phyloP scores from a whole-genome alignment of 257 asterid genomes.

The Capsicum baccatum region DNA sequence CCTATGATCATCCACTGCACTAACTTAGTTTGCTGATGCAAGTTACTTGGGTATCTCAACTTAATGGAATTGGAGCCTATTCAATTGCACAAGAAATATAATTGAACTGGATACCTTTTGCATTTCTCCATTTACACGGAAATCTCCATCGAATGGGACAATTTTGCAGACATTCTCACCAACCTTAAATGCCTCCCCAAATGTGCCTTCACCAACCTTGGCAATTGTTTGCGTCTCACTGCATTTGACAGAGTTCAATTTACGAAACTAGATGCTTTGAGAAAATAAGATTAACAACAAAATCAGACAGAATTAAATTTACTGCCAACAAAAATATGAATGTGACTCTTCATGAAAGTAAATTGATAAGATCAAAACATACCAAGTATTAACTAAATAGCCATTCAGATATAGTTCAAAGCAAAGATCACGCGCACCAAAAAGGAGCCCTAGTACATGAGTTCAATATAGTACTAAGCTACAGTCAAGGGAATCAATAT shows the following conservation, averaged over 20 bases:
- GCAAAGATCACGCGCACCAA: slow-evolving; percentile 1
- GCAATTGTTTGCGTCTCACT: slow-evolving; percentile 62
- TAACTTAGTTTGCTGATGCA: not conserved
- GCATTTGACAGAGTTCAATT: slow-evolving; percentile 37
- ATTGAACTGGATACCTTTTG: slow-evolving; percentile 66
- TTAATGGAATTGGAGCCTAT: not conserved
- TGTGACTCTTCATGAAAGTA: slow-evolving; percentile 1
- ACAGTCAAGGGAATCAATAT: slow-evolving; percentile 5
- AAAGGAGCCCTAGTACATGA: not conserved
- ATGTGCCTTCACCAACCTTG: slow-evolving; percentile 97
- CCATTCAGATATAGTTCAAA: not conserved
- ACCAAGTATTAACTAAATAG: not conserved
- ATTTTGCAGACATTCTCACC: slow-evolving; percentile 86
- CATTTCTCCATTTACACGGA: slow-evolving; percentile 80
- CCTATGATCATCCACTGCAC: not conserved
- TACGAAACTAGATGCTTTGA: slow-evolving; percentile 18
- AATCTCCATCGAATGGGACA: slow-evolving; percentile 90
- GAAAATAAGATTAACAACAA: slow-evolving; percentile 7
- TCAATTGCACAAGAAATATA: not conserved
- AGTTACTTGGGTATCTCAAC: not conserved
- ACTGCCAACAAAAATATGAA: slow-evolving; percentile 17
- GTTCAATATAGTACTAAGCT: slow-evolving; percentile 3
- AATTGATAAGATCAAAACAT: not conserved
- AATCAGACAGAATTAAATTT: not conserved
- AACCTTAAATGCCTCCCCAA: slow-evolving; percentile 93